Evolutionary conservation across 2,329 filamentous ascomycete genomes (phyloP), one percentile per base, ranked within the genome.

Genomic region (Fusarium dlaminii): DNA sequence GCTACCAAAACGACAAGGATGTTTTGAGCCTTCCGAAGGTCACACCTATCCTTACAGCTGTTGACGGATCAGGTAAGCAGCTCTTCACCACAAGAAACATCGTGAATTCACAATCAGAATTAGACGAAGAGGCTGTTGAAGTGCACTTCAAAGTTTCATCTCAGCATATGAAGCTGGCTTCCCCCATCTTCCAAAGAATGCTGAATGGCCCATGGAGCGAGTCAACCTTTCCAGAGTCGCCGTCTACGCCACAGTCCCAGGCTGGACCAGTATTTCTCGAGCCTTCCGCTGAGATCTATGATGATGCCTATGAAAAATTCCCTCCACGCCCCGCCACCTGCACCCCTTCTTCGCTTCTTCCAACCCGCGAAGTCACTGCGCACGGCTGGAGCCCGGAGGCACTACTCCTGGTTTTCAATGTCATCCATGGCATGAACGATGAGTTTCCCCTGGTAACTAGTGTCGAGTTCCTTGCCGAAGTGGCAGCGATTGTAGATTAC

Each of bases 401-500:
- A 0, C 32, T 73, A 0, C 46, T 55, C 3, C 30, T 73, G 6
- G 30, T 71, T 0, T 17, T 72, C 1, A 32, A 68, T 3, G 34
- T 59, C 32, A 59, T 74, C 2, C 72, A 74, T 17, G 63, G 66
- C 5, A 67, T 52, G 15, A 6, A 67, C 11, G 1, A 13, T 0
- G 27, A 30, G 5, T 27, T 68, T 1, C 70, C 72, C 0, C 29
- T 10, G 0, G 4, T 17, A 0, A 4, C 43, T 0, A 36, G 32
- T 20, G 5, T 60, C 3, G 51, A 58, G 2, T 66, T 48, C 2
- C 4, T 51, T 37, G 13, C 22, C 2, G 2, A 54, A 8, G 22
- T 73, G 3, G 56, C 63, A 15, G 12, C 27, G 2, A 42, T 74
- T n/a, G 42, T 68, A 2, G 63, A 71, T 3, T 64, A 73, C 15